These are phyloP conservation scores for Yarrowia sp. DNA, from an alignment of 805 yeast species.

Conservation along the genomic window DNA sequence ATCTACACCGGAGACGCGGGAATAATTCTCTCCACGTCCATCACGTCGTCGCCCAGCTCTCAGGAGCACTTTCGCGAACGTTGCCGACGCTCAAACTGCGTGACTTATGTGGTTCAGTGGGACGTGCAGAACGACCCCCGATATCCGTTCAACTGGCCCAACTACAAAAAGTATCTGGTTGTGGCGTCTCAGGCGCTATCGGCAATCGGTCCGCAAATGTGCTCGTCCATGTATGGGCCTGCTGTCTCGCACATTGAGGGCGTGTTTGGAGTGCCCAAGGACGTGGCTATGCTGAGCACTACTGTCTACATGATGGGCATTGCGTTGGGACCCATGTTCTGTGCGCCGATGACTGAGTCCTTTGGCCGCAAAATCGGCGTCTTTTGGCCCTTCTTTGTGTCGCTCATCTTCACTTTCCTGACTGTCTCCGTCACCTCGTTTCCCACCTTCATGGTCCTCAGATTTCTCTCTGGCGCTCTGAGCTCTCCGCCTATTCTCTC, in stretches of 20 bases:
- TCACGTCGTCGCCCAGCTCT: background rate
- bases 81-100: slow-evolving; percentile 19
- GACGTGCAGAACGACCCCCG: background rate
- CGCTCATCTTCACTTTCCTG: slow-evolving; percentile 23
- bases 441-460: slow-evolving; percentile 23
- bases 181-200: slow-evolving; percentile 25
- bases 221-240: slow-evolving; percentile 11
- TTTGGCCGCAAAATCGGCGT: slow-evolving; percentile 32
- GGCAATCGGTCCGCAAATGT: slow-evolving; percentile 16
- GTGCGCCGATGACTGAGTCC: slow-evolving; percentile 28
- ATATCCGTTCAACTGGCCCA: slow-evolving; percentile 28
- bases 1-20: background rate
- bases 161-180: slow-evolving; percentile 2
- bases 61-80: slow-evolving; percentile 1
- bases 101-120: slow-evolving; percentile 4
- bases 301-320: slow-evolving; percentile 40
- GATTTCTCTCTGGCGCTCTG: slow-evolving; percentile 29
- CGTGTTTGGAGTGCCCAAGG: background rate
- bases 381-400: slow-evolving; percentile 35
- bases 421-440: slow-evolving; percentile 15
- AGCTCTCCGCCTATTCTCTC: slow-evolving; percentile 29
- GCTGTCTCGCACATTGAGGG: background rate
- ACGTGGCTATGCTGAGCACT: slow-evolving; percentile 24
- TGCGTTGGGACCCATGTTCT: slow-evolving; percentile 33
- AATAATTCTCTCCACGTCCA: background rate